Evolutionary conservation across 441 rosid genomes (phyloP).

Genomic region (Cnidoscolus chayamansa): DNA sequence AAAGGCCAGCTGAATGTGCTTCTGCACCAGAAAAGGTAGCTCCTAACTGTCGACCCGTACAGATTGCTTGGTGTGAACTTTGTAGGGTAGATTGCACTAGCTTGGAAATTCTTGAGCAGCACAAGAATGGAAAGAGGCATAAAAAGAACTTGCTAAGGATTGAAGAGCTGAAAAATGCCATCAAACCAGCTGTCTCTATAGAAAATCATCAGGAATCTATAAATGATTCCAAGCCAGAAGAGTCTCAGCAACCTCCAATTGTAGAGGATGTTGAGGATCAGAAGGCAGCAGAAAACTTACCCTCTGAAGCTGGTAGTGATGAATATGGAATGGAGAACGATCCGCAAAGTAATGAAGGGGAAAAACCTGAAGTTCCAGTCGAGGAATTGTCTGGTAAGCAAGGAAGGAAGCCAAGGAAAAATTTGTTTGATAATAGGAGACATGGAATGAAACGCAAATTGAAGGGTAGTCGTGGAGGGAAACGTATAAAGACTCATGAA

Average conservation of each 20-base stretch:
- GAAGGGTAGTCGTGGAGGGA: conserved; percentile 29
- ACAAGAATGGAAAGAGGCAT: conserved; percentile 40
- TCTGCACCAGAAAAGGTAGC: conserved; percentile 19
- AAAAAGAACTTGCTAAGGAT: conserved; percentile 34
- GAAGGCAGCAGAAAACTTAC: conserved; percentile 8
- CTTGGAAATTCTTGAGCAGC: conserved; percentile 42
- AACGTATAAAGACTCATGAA: conserved; percentile 24
- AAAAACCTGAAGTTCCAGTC: conserved; percentile 9
- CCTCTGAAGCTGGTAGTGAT: conserved; percentile 14
- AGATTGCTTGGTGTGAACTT: conserved; percentile 37
- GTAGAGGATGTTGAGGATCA: conserved; percentile 10
- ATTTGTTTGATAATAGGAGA: conserved; percentile 20
- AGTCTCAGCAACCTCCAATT: conserved; percentile 18
- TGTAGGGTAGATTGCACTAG: conserved; percentile 40
- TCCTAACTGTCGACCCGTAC: conserved; percentile 17
- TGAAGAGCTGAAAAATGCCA: conserved; percentile 27
- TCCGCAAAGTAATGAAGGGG: conserved; percentile 14
- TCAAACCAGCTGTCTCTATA: conserved; percentile 15
- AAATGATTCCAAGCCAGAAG: conserved; percentile 21
- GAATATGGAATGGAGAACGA: conserved; percentile 8
- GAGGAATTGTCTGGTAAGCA: conserved; percentile 20
- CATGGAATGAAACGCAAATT: conserved; percentile 32
- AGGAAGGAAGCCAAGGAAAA: conserved; percentile 12
- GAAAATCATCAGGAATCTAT: conserved; percentile 16
- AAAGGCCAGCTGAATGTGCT: conserved; percentile 19